Evolutionary conservation across 2,329 filamentous ascomycete species (phyloP), one percentile per base, ranked within the genome.

Genomic region (Thelonectria blattea): DNA sequence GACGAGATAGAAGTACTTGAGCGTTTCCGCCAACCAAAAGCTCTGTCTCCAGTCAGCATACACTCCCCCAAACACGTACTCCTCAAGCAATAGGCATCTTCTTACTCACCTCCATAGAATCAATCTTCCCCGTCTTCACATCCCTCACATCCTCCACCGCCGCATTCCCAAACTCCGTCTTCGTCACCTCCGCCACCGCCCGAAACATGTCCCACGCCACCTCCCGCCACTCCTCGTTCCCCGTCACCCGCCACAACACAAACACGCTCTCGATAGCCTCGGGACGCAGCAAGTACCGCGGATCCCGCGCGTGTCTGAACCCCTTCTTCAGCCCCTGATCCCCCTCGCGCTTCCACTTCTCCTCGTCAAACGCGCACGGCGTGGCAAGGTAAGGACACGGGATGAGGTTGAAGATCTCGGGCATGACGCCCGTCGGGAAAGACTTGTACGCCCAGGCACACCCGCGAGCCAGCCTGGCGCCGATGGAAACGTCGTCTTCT

Each of bases 1-100:
- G 30, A 91, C 83, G 52, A 92, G 73, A 65, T 89, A 92, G 58
- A 91, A 91, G 65, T 92, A 92, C 75, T 91, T 92, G 60, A 92
- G 75, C 15, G 89, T 92, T 77, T 92, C 89, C 0, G 86, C 85
- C 68, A 89, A 77, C 87, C 89, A 92, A 68, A 91, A 91, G 62
- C 84, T 89, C 78, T 91, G 83, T 5, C 37, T 12, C 6, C 1
- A n/a, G n/a, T n/a, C n/a, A n/a, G n/a, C n/a, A n/a, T n/a, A n/a
- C n/a, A n/a, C n/a, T n/a, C n/a, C n/a, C n/a, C n/a, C n/a, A n/a
- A n/a, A n/a, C n/a, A n/a, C n/a, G n/a, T n/a, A n/a, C n/a, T n/a
- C n/a, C n/a, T n/a, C n/a, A n/a, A n/a, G n/a, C n/a, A n/a, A n/a
- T n/a, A n/a, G n/a, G n/a, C n/a, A n/a, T n/a, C n/a, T n/a, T n/a